Conservation (phyloP, 2,329 filamentous ascomycete species). For the Cytospora piceicola region DNA sequence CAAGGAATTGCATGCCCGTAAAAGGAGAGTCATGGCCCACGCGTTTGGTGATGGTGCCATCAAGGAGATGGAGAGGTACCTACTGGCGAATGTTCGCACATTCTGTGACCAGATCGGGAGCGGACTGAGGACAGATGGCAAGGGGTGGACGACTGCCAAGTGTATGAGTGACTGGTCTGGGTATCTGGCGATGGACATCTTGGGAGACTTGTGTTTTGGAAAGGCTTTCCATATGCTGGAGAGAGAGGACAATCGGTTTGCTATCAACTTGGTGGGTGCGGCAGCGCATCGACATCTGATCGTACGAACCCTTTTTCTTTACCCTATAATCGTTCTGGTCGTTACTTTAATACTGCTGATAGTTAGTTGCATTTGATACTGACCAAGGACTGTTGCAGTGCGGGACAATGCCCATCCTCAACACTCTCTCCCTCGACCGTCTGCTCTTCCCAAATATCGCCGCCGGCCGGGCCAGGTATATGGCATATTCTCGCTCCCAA, state of each 20-base stretch:
- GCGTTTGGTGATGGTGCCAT: conserved; percentile 70
- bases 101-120: conserved; percentile 64
- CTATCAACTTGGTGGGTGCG: conserved; percentile 67
- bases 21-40: conserved; percentile 72
- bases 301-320: conserved; percentile 48
- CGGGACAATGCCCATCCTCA: conserved; percentile 71
- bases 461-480: conserved; percentile 68
- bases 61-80: conserved; percentile 70
- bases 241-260: conserved; percentile 64
- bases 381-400: conserved; percentile 51
- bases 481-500: conserved; percentile 71
- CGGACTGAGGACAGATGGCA: conserved; percentile 46
- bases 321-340: not conserved
- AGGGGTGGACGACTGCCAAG: conserved; percentile 61
- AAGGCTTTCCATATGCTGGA: conserved; percentile 68
- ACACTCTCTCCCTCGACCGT: conserved; percentile 68
- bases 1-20: conserved; percentile 69
- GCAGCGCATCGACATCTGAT: conserved; percentile 72
- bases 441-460: conserved; percentile 70
- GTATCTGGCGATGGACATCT: conserved; percentile 65
- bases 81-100: conserved; percentile 67
- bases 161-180: conserved; percentile 68
- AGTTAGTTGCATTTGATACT: conserved; percentile 23
- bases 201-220: conserved; percentile 64
- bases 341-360: not conserved